Evolutionary conservation across 352 stramenopile genomes (phyloP).

Genomic region (Phytophthora meadii): DNA sequence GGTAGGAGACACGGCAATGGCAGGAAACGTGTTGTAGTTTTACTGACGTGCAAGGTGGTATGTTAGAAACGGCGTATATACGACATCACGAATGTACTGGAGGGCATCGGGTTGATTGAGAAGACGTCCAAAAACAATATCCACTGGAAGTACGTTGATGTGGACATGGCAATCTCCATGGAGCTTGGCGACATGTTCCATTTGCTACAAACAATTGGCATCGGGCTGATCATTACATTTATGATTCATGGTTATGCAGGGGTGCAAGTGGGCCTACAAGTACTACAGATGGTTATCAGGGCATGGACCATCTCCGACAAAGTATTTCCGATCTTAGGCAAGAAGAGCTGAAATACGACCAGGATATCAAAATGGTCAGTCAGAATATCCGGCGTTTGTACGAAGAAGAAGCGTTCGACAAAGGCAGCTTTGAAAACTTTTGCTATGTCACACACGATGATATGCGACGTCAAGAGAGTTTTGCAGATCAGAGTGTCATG

Average conservation of each 20-base stretch:
- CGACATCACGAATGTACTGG: conserved; percentile 99
- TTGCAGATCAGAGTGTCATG: conserved; percentile 92
- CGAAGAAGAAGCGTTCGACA: conserved; percentile 84
- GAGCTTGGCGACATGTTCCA: not conserved
- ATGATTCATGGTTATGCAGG: conserved; percentile 34
- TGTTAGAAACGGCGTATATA: conserved; percentile 96
- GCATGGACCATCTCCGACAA: conserved; percentile 77
- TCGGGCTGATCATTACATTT: not conserved
- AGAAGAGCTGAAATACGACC: conserved; percentile 86
- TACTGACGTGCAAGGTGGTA: conserved; percentile 9
- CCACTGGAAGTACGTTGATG: conserved; percentile 91
- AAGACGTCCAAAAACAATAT: conserved; percentile 99
- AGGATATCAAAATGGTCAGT: conserved; percentile 85
- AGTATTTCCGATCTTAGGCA: conserved; percentile 83
- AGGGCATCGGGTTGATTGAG: conserved; percentile 97
- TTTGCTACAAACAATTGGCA: not conserved
- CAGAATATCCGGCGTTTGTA: conserved; percentile 85
- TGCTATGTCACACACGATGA: conserved; percentile 91
- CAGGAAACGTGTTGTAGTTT: not conserved
- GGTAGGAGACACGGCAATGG: conserved; percentile 36
- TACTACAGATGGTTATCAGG: conserved; percentile 60
- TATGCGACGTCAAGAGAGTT: conserved; percentile 85
- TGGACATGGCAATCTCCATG: not conserved
- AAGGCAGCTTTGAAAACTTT: conserved; percentile 79
- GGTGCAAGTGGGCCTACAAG: conserved; percentile 57